phyloP scores from a whole-genome alignment of 1,284 basidiomycete genomes.

The Termitomyces sp. region DNA sequence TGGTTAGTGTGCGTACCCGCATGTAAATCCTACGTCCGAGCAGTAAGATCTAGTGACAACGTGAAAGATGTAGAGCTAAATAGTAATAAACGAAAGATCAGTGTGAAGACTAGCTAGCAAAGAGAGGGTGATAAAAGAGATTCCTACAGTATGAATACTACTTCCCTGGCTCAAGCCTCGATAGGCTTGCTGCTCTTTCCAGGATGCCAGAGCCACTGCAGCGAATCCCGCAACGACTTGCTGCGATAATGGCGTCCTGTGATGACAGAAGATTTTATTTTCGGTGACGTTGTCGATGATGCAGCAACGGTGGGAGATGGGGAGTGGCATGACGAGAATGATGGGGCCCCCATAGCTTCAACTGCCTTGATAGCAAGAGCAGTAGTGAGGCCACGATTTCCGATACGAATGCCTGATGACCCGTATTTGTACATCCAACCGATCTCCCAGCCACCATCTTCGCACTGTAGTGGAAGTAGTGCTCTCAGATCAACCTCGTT shows the following conservation, averaged over 20 bases:
- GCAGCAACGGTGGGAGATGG: constrained; percentile 16
- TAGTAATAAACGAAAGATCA: too few species aligned
- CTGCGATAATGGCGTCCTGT: constrained; percentile 11
- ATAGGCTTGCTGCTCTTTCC: constrained; percentile 19
- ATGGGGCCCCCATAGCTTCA: constrained; percentile 17
- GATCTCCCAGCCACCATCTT: constrained; percentile 47
- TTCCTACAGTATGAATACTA: not conserved
- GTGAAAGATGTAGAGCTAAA: too few species aligned
- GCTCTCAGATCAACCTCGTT: constrained; percentile 39
- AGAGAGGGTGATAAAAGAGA: not conserved
- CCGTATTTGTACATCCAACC: constrained; percentile 50
- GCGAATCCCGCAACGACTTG: constrained; percentile 21
- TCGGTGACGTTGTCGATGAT: constrained; percentile 8
- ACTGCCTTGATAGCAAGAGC: constrained; percentile 29
- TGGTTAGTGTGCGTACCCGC: constrained; percentile 67
- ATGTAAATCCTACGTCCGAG: too few species aligned
- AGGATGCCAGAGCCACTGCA: constrained; percentile 24
- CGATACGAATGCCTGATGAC: constrained; percentile 39
- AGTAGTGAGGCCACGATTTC: constrained; percentile 42
- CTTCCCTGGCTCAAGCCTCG: constrained; percentile 15
- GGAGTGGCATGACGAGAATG: constrained; percentile 2
- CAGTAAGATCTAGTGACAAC: too few species aligned
- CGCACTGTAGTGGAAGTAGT: constrained; percentile 40
- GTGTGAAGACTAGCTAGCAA: too few species aligned
- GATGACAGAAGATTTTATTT: constrained; percentile 1